Base-by-base conservation (phyloP, 768 basidiomycete genomes). In the Rhodotorula graminis region DNA sequence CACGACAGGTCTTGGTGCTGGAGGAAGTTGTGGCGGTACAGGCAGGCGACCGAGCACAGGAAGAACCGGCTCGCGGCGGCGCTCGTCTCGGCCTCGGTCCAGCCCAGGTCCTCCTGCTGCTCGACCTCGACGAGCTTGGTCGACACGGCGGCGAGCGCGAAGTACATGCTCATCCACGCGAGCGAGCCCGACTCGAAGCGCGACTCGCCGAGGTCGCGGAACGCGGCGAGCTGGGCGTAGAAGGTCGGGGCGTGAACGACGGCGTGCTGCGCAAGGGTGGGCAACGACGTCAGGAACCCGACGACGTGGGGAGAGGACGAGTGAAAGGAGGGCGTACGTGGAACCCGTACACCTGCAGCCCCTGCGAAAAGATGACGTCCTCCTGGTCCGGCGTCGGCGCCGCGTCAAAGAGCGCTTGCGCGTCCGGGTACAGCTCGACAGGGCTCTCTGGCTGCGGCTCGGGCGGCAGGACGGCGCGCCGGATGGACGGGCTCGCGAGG, bases 131-230 rank as follows among this genome's bases (percentile, higher is more conserved):
- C 44, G 9, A 75, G 62, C 61, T 75, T 75, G n/a, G 74, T 65
- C 29, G 60, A 58, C 23, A 75, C 46, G 9, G 74, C 69, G 56
- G 72, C 61, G 15, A 75, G 15, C 1, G 74, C 74, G 27, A 75
- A 75, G 67, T 75, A 75, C 19, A 61, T 50, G 42, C 63, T 65
- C 55, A 75, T 61, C 74, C 74, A 75, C 2, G 74, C 67, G 16
- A 62, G 74, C 31, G 69, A 70, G 2, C 61, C 61, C 1, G 40
- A 42, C 4, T 55, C 52, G 61, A 72, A 75, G 6, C 62, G 57
- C 18, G 63, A 60, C 25, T 69, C 70, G 33, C 70, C 70, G 44
- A 75, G 70, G 21, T 63, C 56, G 11, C 57, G 53, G 50, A 72
- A 75, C 1, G 74, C 74, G 6, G 69, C 40, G 29, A 71, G 46